Percentiles rank a stretch among this genome's conserved stretches.
Conservation (phyloP, 768 basidiomycete genomes). For the Boletus rex-veris region DNA sequence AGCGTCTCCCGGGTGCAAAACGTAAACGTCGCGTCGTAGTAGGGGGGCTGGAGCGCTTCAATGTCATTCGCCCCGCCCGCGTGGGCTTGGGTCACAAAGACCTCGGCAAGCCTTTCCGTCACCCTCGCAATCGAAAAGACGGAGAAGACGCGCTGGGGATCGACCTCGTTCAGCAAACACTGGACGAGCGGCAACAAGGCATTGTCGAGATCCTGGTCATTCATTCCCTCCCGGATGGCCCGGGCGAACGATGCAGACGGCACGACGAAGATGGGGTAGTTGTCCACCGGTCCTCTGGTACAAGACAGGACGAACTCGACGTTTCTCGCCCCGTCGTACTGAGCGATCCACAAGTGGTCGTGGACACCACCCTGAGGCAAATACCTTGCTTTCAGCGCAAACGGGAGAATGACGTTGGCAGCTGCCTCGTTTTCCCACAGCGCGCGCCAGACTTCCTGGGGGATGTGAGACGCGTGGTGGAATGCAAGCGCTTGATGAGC, state of each 20-base stretch:
- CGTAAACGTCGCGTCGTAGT: slow-evolving; percentile 60
- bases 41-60: slow-evolving; percentile 37
- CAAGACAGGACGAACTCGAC: slow-evolving; percentile 12
- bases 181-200: slow-evolving; percentile 3
- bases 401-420: slow-evolving; percentile 41
- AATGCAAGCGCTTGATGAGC: slow-evolving; percentile 1
- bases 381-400: slow-evolving; percentile 28
- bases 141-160: slow-evolving; percentile 43
- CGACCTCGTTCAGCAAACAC: slow-evolving; percentile 9
- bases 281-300: neutral
- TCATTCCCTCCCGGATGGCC: neutral
- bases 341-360: slow-evolving; percentile 30
- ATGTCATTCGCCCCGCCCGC: neutral
- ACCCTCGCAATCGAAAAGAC: slow-evolving; percentile 56
- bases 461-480: slow-evolving; percentile 14
- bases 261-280: slow-evolving; percentile 17
- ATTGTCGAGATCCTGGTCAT: neutral
- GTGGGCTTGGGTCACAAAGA: slow-evolving; percentile 40
- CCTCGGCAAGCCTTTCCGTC: slow-evolving; percentile 40
- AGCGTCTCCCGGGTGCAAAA: slow-evolving; percentile 49
- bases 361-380: neutral
- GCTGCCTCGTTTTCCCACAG: slow-evolving; percentile 27
- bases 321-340: slow-evolving; percentile 12
- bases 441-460: slow-evolving; percentile 24
- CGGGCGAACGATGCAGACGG: slow-evolving; percentile 2